Percentiles rank a stretch among this genome's conserved stretches.
Conservation (phyloP, 2,329 filamentous ascomycete genomes). For the Echinosphaeria canescens region DNA sequence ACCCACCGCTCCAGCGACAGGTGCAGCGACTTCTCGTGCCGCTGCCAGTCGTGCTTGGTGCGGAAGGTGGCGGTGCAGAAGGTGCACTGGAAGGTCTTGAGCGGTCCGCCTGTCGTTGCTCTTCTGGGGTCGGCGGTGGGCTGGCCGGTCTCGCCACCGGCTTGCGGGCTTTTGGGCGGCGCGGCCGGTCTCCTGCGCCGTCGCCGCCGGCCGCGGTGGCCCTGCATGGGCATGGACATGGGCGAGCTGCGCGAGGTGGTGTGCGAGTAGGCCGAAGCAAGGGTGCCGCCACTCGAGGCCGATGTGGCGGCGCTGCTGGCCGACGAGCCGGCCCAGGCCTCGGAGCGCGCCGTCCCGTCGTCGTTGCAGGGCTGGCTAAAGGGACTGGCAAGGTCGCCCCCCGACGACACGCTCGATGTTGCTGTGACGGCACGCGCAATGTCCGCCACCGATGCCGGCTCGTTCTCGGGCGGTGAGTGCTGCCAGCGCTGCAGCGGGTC, state of each 20-base stretch:
- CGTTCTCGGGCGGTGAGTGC: constrained; percentile 35
- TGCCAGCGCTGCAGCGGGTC: constrained; percentile 36
- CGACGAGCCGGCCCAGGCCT: constrained; percentile 36
- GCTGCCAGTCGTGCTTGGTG: constrained; percentile 48
- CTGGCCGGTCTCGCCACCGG: too few species aligned
- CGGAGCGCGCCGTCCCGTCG: constrained; percentile 33
- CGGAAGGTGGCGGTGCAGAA: constrained; percentile 48
- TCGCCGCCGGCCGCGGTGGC: constrained; percentile 21
- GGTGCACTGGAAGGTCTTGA: constrained; percentile 42
- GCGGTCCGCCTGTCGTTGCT: constrained; percentile 15
- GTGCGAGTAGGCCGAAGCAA: constrained; percentile 35
- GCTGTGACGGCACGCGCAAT: constrained; percentile 35
- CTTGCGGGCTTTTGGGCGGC: too few species aligned
- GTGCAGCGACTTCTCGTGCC: constrained; percentile 48
- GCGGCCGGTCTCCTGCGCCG: constrained; percentile 24
- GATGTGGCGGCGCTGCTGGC: constrained; percentile 38
- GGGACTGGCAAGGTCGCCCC: constrained; percentile 33
- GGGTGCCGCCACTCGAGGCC: constrained; percentile 33
- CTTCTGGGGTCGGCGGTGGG: constrained; percentile 14
- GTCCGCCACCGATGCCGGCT: constrained; percentile 34
- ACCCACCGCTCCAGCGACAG: constrained; percentile 44
- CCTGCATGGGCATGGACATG: constrained; percentile 23
- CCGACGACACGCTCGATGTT: constrained; percentile 26
- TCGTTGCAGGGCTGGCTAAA: constrained; percentile 35
- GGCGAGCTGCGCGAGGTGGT: constrained; percentile 34